Evolutionary conservation across 73 alveolate species (phyloP), one percentile per base, ranked within the genome.

Genomic region (Loxodes magnus): DNA sequence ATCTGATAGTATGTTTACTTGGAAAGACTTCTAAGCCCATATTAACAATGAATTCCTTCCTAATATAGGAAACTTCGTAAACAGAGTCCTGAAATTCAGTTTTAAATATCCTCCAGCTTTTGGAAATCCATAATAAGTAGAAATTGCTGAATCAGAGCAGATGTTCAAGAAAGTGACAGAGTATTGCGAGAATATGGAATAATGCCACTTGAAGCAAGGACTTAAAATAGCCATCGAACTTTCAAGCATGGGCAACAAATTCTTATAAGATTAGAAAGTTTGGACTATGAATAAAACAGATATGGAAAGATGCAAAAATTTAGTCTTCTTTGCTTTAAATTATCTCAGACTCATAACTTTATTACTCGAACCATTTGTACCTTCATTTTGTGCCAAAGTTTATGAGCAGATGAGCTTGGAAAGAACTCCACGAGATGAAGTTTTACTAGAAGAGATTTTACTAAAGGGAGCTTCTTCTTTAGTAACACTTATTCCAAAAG

Each of bases 21-120:
- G 99, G 99, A 83, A 71, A 34, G 99, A 93, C 55, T 86, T 93
- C 63, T 70, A 63, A n/a, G 95, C 92, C 12, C 88, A 82, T 60
- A 93, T 88, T 68, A 93, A 93, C 82, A 81, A 82, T 62, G 99
- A 93, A 64, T 82, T 93, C 19, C 59, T 93, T 7, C 94, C 96
- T 9, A 92, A 92, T 51, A 49, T 88, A 14, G 99, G 99, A 26
- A 92, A 92, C 68, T 91, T 88, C 56, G 64, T 79, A 35, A 71
- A 92, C 62, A 75, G 99, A 66, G 41, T 67, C 33, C 64, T 92
- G 43, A 88, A 64, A 34, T 92, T 84, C 64, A 55, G 76, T 10
- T 67, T 53, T 36, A 64, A 72, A 53, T 15, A 22, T 10, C 17
- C n/a, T 9, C 16, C 22, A 24, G 35, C 51, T n/a, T 46, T 55